Percentiles rank a stretch among this genome's conserved stretches.
These are phyloP conservation scores for Solanum chilense DNA, from an alignment of 257 asterid genomes.

Conservation along the genomic window DNA sequence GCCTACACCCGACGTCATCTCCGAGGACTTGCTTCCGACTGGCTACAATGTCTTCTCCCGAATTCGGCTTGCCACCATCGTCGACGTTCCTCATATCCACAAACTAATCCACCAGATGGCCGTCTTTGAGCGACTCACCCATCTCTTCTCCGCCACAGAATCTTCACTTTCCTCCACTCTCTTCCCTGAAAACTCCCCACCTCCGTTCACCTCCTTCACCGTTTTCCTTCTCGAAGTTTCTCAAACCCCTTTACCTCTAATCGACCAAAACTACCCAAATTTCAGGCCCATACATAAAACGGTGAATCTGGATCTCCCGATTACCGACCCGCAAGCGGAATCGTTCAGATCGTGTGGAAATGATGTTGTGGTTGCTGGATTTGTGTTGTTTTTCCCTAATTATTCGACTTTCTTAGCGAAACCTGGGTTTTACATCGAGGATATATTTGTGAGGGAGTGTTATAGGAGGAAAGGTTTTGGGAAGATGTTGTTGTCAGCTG, in stretches of 20 bases:
- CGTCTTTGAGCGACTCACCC: conserved; percentile 26
- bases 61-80: conserved; percentile 21
- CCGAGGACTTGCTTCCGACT: background rate
- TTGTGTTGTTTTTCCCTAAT: conserved; percentile 73
- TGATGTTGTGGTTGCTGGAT: conserved; percentile 44
- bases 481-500: conserved; percentile 50
- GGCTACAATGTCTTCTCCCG: conserved; percentile 20
- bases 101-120: conserved; percentile 46
- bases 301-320: conserved; percentile 45
- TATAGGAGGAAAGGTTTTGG: conserved; percentile 86
- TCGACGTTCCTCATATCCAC: conserved; percentile 33
- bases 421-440: conserved; percentile 80
- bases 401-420: conserved; percentile 73
- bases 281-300: conserved; percentile 20
- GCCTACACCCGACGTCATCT: conserved; percentile 5
- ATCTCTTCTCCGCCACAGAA: conserved; percentile 30
- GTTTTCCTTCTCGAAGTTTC: conserved; percentile 43
- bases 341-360: conserved; percentile 25
- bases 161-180: conserved; percentile 32
- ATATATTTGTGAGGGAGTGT: conserved; percentile 70
- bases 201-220: conserved; percentile 33
- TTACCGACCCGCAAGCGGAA: conserved; percentile 51
- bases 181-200: conserved; percentile 11
- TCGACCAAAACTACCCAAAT: background rate
- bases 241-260: conserved; percentile 11